Conservation (phyloP, 2,329 filamentous ascomycete species). For the Dichotomopilus funicola region DNA sequence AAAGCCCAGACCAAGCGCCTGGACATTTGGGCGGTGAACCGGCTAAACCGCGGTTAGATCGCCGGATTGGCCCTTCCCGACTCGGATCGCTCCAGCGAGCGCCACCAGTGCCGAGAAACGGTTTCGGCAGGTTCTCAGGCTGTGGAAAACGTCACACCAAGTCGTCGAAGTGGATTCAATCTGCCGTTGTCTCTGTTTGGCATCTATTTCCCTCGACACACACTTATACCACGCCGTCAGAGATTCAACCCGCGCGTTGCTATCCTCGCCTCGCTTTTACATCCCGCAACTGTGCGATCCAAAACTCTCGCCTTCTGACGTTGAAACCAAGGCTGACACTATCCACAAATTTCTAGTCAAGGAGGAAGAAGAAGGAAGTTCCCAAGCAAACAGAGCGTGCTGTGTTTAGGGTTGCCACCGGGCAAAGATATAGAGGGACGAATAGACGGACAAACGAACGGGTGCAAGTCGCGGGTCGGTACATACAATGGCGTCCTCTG, state of each 20-base stretch:
- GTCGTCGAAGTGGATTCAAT: no score
- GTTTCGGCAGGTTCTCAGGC: no score
- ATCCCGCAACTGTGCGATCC: slow-evolving; percentile 3
- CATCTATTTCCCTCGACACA: no score
- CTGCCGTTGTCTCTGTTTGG: no score
- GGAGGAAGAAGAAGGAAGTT: background rate
- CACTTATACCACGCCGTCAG: background rate
- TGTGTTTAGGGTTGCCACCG: background rate
- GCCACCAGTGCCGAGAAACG: no score
- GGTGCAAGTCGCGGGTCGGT: slow-evolving; percentile 13
- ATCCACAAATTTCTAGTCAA: background rate
- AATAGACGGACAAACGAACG: background rate
- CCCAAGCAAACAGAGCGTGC: background rate
- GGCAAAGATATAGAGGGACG: background rate
- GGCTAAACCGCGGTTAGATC: slow-evolving; percentile 10
- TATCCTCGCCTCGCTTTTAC: background rate
- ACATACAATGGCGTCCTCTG: slow-evolving; percentile 28
- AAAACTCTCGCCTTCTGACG: slow-evolving; percentile 10
- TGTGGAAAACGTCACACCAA: no score
- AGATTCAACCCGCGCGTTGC: background rate
- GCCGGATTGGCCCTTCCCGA: background rate
- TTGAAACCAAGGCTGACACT: slow-evolving; percentile 9
- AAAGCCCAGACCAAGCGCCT: background rate
- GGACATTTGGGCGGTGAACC: slow-evolving; percentile 11
- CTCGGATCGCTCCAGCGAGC: no score